Evolutionary conservation across 2,329 filamentous ascomycete genomes (phyloP), one percentile per base, ranked within the genome.

Genomic region (Eutypa lata): DNA sequence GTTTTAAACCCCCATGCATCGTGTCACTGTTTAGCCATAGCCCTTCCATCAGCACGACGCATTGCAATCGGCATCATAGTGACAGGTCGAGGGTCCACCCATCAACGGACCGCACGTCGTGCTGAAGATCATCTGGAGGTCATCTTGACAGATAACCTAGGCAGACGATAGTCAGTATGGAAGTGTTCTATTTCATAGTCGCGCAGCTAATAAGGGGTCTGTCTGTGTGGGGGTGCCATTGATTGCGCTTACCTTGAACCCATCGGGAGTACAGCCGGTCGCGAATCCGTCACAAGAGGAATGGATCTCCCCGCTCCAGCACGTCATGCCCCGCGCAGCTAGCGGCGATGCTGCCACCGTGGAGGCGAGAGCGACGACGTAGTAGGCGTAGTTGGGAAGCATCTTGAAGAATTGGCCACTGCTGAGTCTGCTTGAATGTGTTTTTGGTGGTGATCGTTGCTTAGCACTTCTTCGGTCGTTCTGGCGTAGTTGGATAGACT

Each of bases 271-370:
- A 24, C 57, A 59, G 7, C 57, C 57, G 2, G 46, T 48, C 11
- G 49, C 45, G n/a, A 38, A 45, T 3, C 52, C 52, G 7, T 57
- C n/a, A 31, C 57, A 59, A 14, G 53, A 45, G 8, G 43, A 51
- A 22, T 57, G 55, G 22, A 57, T 57, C n/a, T 53, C n/a, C 4
- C 57, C 57, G 2, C 48, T 43, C 57, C 57, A 59, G 48, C 57
- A 59, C 13, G 42, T 24, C 13, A 45, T 40, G 13, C n/a, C 48
- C n/a, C 18, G 43, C 19, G 21, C n/a, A 10, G 44, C 10, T 8
- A 55, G 19, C 13, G 44, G 47, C 14, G 55, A 49, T 16, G 52
- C 49, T 31, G 53, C 53, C 16, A 37, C 56, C 14, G 51, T n/a
- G 45, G 53, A 55, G 22, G 48, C 48, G 37, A 51, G 18, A 10